Evolutionary conservation across 768 basidiomycete species (phyloP).

Genomic region (Clitopilus passeckerianus): DNA sequence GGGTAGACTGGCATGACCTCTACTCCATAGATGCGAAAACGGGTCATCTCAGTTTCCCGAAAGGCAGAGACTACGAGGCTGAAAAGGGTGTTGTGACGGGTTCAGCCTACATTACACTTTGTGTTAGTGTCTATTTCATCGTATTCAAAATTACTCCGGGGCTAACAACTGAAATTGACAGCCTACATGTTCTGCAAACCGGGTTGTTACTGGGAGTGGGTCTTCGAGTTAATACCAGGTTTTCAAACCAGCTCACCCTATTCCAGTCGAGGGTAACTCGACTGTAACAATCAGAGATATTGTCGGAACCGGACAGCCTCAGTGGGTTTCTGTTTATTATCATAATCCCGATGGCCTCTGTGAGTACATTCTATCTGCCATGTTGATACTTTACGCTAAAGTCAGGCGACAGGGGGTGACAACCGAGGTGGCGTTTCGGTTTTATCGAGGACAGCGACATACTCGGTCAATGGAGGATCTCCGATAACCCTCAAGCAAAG

Average conservation of each 20-base stretch:
- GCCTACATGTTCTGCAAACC: constrained; percentile 17
- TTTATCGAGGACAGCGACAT: constrained; percentile 18
- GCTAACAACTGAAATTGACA: constrained; percentile 3
- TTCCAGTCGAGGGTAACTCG: constrained; percentile 14
- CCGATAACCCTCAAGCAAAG: constrained; percentile 15
- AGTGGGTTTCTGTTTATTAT: constrained; percentile 27
- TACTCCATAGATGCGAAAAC: constrained; percentile 17
- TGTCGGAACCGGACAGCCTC: constrained; percentile 21
- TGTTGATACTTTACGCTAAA: background rate
- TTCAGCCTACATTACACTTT: constrained; percentile 18
- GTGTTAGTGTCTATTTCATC: constrained; percentile 8
- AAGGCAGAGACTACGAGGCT: constrained; percentile 17
- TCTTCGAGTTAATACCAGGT: background rate
- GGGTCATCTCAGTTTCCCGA: constrained; percentile 12
- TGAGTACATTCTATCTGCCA: constrained; percentile 3
- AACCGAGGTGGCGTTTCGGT: constrained; percentile 18
- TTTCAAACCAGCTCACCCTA: background rate
- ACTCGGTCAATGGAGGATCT: constrained; percentile 18
- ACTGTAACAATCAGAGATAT: constrained; percentile 21
- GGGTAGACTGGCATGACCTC: constrained; percentile 17
- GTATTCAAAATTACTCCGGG: background rate
- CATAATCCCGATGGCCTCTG: constrained; percentile 19
- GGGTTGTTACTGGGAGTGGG: constrained; percentile 16
- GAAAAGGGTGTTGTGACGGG: constrained; percentile 13
- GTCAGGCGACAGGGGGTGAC: constrained; percentile 15